phyloP scores from a whole-genome alignment of 2,329 filamentous ascomycete genomes.

The Xylaria arbuscula region DNA sequence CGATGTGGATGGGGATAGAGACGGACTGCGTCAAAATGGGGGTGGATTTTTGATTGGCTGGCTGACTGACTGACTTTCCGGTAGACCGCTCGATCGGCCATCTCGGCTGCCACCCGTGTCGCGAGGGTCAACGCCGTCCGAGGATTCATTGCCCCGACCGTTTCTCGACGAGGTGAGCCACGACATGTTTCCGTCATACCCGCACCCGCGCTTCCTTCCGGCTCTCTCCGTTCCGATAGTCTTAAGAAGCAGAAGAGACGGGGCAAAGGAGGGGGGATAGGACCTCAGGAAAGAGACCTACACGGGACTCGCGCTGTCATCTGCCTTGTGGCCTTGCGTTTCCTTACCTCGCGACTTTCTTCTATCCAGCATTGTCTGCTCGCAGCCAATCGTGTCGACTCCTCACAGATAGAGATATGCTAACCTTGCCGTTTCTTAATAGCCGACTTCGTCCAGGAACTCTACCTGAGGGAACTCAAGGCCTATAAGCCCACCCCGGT shows the following conservation, averaged over 20 bases:
- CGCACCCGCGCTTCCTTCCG: background rate
- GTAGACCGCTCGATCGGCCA: constrained; percentile 63
- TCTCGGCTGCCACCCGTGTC: constrained; percentile 62
- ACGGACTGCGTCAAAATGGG: background rate
- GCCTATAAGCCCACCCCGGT: constrained; percentile 87
- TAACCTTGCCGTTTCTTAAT: constrained; percentile 36
- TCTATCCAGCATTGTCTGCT: background rate
- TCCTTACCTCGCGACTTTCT: background rate
- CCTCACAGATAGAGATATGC: constrained; percentile 1
- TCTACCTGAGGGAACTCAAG: constrained; percentile 97
- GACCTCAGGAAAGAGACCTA: background rate
- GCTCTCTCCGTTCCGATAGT: constrained; percentile 1
- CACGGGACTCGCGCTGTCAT: background rate
- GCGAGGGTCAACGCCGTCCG: constrained; percentile 61
- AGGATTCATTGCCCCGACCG: constrained; percentile 69
- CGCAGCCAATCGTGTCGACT: constrained; percentile 3
- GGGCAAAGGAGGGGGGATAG: background rate
- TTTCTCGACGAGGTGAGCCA: constrained; percentile 69
- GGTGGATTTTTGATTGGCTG: constrained; percentile 8
- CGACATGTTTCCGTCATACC: constrained; percentile 46
- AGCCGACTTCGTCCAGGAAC: constrained; percentile 98
- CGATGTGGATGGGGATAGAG: too few species aligned
- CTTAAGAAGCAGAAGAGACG: constrained; percentile 4
- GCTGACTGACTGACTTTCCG: constrained; percentile 32
- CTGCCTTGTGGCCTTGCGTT: background rate